These are phyloP conservation scores for Metschnikowia shivogae DNA, from an alignment of 805 yeast species.

Conservation along the genomic window DNA sequence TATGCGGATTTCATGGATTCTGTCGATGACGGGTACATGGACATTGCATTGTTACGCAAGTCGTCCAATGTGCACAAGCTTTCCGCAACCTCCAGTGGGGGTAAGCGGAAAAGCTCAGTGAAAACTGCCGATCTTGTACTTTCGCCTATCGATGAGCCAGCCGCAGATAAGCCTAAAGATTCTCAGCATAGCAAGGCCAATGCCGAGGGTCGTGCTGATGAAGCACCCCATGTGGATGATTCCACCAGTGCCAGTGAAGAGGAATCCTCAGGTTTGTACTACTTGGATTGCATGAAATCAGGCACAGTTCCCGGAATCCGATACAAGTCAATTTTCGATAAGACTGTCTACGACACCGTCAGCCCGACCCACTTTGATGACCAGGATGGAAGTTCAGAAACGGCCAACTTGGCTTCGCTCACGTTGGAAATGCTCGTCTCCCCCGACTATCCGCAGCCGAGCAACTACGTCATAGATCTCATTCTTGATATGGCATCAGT, in stretches of 20 bases:
- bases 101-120: conserved; percentile 16
- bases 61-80: conserved; percentile 31
- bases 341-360: conserved; percentile 12
- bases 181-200: not conserved
- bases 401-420: conserved; percentile 10
- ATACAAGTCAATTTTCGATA: conserved; percentile 37
- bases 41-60: conserved; percentile 48
- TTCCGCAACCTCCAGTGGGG: conserved; percentile 19
- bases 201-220: not conserved
- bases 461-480: conserved; percentile 51
- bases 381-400: conserved; percentile 13
- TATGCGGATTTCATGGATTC: conserved; percentile 54
- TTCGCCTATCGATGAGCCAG: not conserved
- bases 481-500: conserved; percentile 60
- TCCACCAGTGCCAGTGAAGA: conserved; percentile 29
- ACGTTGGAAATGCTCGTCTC: conserved; percentile 58
- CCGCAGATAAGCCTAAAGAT: not conserved
- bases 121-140: not conserved
- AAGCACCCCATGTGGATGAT: conserved; percentile 2
- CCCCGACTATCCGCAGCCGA: conserved; percentile 52
- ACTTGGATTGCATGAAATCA: conserved; percentile 23
- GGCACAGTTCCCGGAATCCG: conserved; percentile 25
- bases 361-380: conserved; percentile 17
- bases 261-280: conserved; percentile 29
- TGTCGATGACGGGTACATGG: conserved; percentile 64